Evolutionary conservation across 2,329 filamentous ascomycete genomes (phyloP).

Genomic region (Fusarium palustre): DNA sequence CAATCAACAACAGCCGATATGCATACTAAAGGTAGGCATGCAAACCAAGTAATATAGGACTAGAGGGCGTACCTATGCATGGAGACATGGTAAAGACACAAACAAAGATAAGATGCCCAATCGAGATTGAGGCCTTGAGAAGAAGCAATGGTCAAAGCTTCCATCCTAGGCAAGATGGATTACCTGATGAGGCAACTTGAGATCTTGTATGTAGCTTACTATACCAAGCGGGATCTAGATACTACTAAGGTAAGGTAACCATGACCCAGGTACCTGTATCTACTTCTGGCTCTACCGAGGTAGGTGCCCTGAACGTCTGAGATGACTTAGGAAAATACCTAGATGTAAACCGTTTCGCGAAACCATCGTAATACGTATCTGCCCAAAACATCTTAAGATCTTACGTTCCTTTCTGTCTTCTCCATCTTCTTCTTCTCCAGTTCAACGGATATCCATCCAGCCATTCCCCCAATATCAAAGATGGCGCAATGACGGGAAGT

Average conservation of each 20-base stretch:
- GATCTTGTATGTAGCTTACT: slow-evolving; percentile 39
- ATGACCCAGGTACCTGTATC: neutral
- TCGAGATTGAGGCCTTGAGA: slow-evolving; percentile 14
- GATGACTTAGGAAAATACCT: neutral
- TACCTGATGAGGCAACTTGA: slow-evolving; percentile 38
- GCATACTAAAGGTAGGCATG: neutral
- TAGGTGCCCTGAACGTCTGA: neutral
- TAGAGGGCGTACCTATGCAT: neutral
- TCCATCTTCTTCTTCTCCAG: slow-evolving; percentile 10
- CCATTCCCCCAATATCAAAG: slow-evolving; percentile 14
- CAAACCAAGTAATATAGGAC: neutral
- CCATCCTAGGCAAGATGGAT: neutral
- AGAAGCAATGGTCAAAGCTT: slow-evolving; percentile 35
- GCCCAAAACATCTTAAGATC: neutral
- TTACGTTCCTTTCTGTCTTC: slow-evolving; percentile 1
- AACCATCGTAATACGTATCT: slow-evolving; percentile 1
- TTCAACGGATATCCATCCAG: slow-evolving; percentile 12
- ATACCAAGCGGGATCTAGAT: slow-evolving; percentile 35
- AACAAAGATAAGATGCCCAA: slow-evolving; percentile 3
- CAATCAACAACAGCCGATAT: neutral
- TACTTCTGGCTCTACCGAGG: neutral
- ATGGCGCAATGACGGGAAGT: slow-evolving; percentile 21
- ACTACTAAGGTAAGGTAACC: slow-evolving; percentile 1
- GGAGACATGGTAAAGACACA: neutral
- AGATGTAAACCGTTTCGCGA: slow-evolving; percentile 5